Percentiles rank a stretch among this genome's conserved stretches.
Conservation (phyloP, 768 basidiomycete genomes). For the Calocybe cyanea region DNA sequence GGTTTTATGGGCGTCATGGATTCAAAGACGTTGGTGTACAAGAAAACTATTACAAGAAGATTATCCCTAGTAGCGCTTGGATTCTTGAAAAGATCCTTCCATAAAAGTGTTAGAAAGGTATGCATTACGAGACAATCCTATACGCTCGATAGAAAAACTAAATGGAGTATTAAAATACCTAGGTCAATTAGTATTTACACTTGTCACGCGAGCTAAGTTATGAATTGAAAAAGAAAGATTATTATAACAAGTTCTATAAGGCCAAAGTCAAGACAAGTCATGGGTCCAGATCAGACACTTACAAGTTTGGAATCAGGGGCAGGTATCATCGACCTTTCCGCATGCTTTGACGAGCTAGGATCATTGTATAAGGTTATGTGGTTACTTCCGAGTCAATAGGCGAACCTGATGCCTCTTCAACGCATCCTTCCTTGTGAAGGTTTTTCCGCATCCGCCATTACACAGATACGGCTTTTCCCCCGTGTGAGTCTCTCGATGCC, state of each 20-base stretch:
- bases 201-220: constrained; percentile 13
- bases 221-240: constrained; percentile 10
- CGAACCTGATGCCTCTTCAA: constrained; percentile 81
- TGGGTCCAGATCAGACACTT: neutral
- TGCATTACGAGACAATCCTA: neutral
- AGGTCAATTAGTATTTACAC: constrained; percentile 7
- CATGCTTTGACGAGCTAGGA: constrained; percentile 73
- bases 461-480: constrained; percentile 83
- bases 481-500: constrained; percentile 81
- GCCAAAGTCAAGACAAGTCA: constrained; percentile 1
- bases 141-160: neutral
- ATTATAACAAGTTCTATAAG: constrained; percentile 11
- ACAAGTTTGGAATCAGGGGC: constrained; percentile 24
- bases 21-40: constrained; percentile 67
- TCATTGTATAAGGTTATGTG: constrained; percentile 12
- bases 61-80: constrained; percentile 83
- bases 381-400: constrained; percentile 6
- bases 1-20: constrained; percentile 81
- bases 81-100: constrained; percentile 64
- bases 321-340: constrained; percentile 61
- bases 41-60: constrained; percentile 87
- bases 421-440: constrained; percentile 84
- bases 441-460: constrained; percentile 83
- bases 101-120: constrained; percentile 12
- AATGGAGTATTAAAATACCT: neutral